These are phyloP conservation scores for Fraxinus xanthoxyloides DNA, from an alignment of 305 asterid species.

Conservation along the genomic window DNA sequence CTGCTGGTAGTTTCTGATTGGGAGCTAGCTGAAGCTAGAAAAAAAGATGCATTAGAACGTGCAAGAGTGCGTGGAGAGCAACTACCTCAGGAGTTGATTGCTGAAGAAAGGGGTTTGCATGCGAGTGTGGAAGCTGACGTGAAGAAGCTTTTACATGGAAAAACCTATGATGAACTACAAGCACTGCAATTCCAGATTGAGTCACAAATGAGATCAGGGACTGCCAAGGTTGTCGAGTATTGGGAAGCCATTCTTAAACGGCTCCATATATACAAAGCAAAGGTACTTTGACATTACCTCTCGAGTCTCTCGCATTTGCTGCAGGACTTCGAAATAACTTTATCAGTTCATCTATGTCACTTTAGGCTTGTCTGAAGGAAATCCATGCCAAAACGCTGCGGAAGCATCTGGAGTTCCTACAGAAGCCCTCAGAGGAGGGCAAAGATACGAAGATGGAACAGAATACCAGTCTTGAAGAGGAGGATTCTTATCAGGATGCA, in stretches of 20 bases:
- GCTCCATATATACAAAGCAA: constrained; percentile 73
- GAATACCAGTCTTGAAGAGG: constrained; percentile 33
- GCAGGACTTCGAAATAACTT: neutral
- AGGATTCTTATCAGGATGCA: constrained; percentile 41
- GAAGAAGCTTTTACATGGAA: constrained; percentile 51
- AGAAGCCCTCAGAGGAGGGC: constrained; percentile 43
- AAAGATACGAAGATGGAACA: constrained; percentile 35
- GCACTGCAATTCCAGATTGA: constrained; percentile 53
- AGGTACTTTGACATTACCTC: constrained; percentile 37
- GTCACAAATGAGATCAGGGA: constrained; percentile 69
- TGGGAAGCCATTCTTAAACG: constrained; percentile 75
- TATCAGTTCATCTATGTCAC: constrained; percentile 26
- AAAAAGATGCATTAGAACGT: constrained; percentile 65
- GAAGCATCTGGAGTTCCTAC: constrained; percentile 55
- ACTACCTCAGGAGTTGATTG: constrained; percentile 57
- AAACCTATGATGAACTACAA: constrained; percentile 50
- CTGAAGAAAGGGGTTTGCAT: constrained; percentile 68
- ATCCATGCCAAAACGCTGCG: constrained; percentile 72
- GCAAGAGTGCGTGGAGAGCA: constrained; percentile 74
- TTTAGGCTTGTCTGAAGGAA: constrained; percentile 76
- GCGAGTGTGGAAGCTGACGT: constrained; percentile 65
- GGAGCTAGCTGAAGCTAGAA: constrained; percentile 73
- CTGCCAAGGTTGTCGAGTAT: constrained; percentile 71
- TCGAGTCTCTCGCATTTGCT: constrained; percentile 20
- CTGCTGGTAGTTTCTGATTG: constrained; percentile 62